phyloP scores from a whole-genome alignment of 2,329 filamentous ascomycete species.

The Aspergillus aculeatinus region DNA sequence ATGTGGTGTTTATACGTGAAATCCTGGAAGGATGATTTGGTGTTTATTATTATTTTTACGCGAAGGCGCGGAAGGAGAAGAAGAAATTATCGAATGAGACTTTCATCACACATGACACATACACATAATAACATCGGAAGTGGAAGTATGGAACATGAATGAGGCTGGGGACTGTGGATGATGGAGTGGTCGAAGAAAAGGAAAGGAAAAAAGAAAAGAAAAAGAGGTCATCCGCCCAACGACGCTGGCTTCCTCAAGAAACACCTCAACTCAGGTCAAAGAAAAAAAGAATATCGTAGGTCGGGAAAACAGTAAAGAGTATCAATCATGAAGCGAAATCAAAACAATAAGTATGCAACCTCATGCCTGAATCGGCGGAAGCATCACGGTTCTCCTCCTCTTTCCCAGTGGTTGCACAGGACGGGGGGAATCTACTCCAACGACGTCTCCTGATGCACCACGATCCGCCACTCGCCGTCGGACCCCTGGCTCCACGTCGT shows the following conservation, averaged over 20 bases:
- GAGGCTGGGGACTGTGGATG: not conserved
- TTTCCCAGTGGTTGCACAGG: not conserved
- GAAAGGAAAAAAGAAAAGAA: not conserved
- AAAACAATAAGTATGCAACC: not conserved
- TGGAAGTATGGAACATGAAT: not conserved
- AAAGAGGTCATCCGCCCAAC: not conserved
- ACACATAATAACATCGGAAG: not conserved
- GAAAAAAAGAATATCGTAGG: not conserved
- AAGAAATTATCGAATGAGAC: not conserved
- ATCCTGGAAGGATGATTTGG: too few species aligned
- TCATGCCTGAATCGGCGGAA: too few species aligned
- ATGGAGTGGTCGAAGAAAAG: too few species aligned
- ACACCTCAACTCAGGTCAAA: not conserved
- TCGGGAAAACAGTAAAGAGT: not conserved
- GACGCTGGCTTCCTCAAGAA: not conserved
- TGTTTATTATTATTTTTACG: too few species aligned
- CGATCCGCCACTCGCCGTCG: slow-evolving; percentile 39
- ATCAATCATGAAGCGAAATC: not conserved
- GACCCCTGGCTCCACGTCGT: slow-evolving; percentile 40
- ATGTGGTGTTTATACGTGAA: too few species aligned
- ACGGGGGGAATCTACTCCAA: slow-evolving; percentile 15
- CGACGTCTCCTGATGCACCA: slow-evolving; percentile 37
- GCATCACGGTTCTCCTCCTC: not conserved
- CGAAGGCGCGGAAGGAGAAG: too few species aligned
- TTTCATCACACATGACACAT: not conserved